Conservation (phyloP, 768 basidiomycete genomes). For the Kwoniella shandongensis region DNA sequence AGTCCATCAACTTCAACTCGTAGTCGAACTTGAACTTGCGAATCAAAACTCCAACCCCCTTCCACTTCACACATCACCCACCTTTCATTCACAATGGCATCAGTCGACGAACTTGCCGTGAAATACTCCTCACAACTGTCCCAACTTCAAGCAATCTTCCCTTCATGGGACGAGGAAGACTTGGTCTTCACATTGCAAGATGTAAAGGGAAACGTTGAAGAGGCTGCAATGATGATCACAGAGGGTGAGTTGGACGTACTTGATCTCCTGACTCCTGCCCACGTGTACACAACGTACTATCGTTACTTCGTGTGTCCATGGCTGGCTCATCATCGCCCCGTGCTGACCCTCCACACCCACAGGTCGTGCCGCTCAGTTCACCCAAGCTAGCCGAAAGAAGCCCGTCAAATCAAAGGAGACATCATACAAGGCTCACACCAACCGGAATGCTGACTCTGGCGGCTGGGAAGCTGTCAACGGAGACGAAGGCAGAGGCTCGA, state of each 20-base stretch:
- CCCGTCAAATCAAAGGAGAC: slow-evolving; percentile 37
- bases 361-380: slow-evolving; percentile 54
- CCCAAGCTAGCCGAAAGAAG: slow-evolving; percentile 50
- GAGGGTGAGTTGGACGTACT: slow-evolving; percentile 43
- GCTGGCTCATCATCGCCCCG: no score
- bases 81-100: slow-evolving; percentile 34
- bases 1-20: neutral
- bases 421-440: slow-evolving; percentile 34
- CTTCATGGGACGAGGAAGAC: slow-evolving; percentile 53
- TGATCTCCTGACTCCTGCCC: neutral
- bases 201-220: slow-evolving; percentile 51
- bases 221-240: slow-evolving; percentile 52
- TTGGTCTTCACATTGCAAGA: slow-evolving; percentile 51
- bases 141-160: slow-evolving; percentile 52
- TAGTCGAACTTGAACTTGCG: neutral
- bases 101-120: slow-evolving; percentile 39
- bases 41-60: neutral
- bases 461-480: slow-evolving; percentile 43
- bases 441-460: slow-evolving; percentile 47
- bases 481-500: slow-evolving; percentile 46
- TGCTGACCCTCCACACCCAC: neutral
- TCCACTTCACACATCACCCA: slow-evolving; percentile 7
- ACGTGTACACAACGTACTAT: neutral
- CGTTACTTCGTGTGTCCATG: neutral
- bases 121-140: slow-evolving; percentile 49